phyloP scores from a whole-genome alignment of 305 asterid genomes.

The Striga hermonthica region DNA sequence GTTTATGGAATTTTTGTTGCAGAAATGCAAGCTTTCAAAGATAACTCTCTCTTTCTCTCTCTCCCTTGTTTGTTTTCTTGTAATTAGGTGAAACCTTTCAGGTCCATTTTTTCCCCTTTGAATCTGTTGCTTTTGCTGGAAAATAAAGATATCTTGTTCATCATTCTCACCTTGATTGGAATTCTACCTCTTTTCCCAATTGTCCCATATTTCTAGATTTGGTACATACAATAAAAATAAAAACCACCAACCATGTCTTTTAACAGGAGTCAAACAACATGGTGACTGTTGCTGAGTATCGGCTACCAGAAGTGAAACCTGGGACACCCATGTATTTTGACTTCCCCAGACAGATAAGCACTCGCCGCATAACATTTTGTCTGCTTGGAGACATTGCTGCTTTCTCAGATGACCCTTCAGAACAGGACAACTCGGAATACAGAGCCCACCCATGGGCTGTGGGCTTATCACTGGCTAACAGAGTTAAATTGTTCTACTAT shows the following conservation, averaged over 20 bases:
- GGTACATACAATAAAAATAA: neutral
- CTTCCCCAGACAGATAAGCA: constrained; percentile 67
- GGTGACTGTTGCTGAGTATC: constrained; percentile 75
- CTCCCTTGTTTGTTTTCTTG: no score
- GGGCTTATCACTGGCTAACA: constrained; percentile 72
- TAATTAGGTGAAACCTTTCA: no score
- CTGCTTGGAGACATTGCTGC: constrained; percentile 85
- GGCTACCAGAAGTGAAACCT: constrained; percentile 83
- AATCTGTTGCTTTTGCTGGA: neutral
- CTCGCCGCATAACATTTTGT: constrained; percentile 68
- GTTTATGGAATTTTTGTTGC: no score
- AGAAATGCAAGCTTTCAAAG: no score
- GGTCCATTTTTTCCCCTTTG: no score
- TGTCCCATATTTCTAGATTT: constrained; percentile 8
- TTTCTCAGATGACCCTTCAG: constrained; percentile 74
- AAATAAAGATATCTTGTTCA: neutral
- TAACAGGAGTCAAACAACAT: constrained; percentile 69
- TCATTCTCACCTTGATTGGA: constrained; percentile 10
- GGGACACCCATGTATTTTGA: constrained; percentile 90
- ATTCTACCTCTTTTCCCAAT: constrained; percentile 17
- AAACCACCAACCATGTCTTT: constrained; percentile 20
- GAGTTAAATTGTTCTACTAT: constrained; percentile 76
- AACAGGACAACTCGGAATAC: constrained; percentile 66
- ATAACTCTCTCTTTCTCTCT: no score
- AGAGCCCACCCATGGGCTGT: constrained; percentile 58